Evolutionary conservation across 768 basidiomycete genomes (phyloP).

Genomic region (Termitomyces eurrhizus): DNA sequence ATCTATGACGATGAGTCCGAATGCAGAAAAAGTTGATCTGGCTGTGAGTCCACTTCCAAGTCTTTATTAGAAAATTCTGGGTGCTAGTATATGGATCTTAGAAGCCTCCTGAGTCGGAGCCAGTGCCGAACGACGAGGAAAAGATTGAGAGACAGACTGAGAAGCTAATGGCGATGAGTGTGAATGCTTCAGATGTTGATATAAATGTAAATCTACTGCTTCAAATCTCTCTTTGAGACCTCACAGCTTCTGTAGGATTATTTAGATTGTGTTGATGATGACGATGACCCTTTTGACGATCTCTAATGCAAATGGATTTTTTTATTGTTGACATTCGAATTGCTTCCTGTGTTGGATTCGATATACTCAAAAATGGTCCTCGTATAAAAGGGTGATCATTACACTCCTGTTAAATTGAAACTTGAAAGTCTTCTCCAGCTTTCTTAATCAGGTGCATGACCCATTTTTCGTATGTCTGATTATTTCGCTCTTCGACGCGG

Average conservation of each 20-base stretch:
- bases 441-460: not conserved
- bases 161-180: slow-evolving; percentile 5
- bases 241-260: slow-evolving; percentile 14
- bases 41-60: not conserved
- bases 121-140: not conserved
- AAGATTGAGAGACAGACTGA: not conserved
- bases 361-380: not conserved
- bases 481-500: not conserved
- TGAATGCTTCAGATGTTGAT: slow-evolving; percentile 15
- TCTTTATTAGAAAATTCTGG: not conserved
- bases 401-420: not conserved
- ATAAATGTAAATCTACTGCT: slow-evolving; percentile 4
- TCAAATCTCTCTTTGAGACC: not conserved
- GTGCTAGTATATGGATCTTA: not conserved
- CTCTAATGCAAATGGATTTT: not conserved
- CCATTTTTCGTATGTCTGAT: not conserved
- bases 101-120: no score
- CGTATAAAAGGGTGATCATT: not conserved
- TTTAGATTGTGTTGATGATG: slow-evolving; percentile 14
- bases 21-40: not conserved
- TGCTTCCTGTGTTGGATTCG: not conserved
- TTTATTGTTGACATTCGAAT: not conserved
- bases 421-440: not conserved
- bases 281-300: slow-evolving; percentile 2
- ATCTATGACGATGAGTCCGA: slow-evolving; percentile 2